A percentile compares a stretch with the other conserved stretches of the same genome.
These are phyloP conservation scores for Cenchrus purpureus DNA, from an alignment of 176 grass and related monocot species.

Conservation along the genomic window DNA sequence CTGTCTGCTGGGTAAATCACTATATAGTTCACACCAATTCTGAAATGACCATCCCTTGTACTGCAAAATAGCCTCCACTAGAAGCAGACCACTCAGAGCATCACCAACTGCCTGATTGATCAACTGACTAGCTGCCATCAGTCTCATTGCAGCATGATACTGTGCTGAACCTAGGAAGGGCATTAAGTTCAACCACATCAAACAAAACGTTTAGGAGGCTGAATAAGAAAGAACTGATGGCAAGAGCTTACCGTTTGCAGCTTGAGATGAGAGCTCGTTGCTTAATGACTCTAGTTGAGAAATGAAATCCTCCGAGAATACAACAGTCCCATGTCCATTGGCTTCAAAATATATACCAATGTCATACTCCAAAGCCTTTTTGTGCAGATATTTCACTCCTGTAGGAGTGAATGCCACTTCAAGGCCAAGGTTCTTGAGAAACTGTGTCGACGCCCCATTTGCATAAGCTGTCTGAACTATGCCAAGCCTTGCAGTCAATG, in stretches of 20 bases:
- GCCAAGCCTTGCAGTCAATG: conserved; percentile 68
- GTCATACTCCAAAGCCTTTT: conserved; percentile 87
- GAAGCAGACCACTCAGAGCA: conserved; percentile 86
- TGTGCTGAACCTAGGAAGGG: conserved; percentile 50
- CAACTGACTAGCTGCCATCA: conserved; percentile 70
- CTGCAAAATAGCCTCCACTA: conserved; percentile 88
- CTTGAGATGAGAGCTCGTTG: conserved; percentile 46
- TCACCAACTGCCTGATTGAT: conserved; percentile 96
- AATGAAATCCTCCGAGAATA: conserved; percentile 74
- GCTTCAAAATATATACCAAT: conserved; percentile 98
- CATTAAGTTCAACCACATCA: background rate
- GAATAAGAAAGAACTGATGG: background rate
- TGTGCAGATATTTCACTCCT: conserved; percentile 94
- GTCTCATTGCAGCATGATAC: conserved; percentile 67
- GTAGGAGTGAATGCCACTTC: conserved; percentile 85
- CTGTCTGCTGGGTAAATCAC: conserved; percentile 91
- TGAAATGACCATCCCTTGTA: conserved; percentile 85
- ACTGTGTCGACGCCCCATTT: conserved; percentile 86
- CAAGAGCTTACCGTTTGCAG: conserved; percentile 41
- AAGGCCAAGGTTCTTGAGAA: conserved; percentile 69
- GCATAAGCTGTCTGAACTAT: conserved; percentile 95
- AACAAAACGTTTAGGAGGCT: background rate
- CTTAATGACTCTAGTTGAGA: conserved; percentile 48
- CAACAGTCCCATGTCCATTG: conserved; percentile 86
- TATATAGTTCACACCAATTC: conserved; percentile 84